phyloP scores from a whole-genome alignment of 2,329 filamentous ascomycete species.

The Cytospora schulzeri region DNA sequence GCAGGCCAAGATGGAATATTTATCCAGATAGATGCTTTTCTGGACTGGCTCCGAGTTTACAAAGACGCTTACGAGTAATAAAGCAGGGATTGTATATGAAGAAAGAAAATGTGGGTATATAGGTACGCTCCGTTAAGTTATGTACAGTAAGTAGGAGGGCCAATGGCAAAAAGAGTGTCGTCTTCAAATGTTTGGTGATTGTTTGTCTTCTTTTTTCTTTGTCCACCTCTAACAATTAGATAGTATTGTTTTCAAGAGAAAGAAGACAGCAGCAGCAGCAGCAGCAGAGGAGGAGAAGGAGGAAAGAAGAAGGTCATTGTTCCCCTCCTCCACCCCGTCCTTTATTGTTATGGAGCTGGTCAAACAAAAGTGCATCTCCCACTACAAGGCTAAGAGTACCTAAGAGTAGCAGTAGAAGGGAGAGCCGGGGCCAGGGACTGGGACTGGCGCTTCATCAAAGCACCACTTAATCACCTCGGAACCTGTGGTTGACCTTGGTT shows the following conservation, averaged over 20 bases:
- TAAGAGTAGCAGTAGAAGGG: neutral
- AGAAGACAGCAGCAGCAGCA: too few species aligned
- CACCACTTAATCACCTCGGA: constrained; percentile 4
- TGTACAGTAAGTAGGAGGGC: too few species aligned
- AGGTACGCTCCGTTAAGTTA: too few species aligned
- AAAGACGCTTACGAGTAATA: neutral
- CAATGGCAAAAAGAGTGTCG: too few species aligned
- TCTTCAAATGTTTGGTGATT: neutral
- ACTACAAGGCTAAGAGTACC: too few species aligned
- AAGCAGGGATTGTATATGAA: neutral
- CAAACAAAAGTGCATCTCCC: neutral
- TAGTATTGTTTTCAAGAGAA: neutral
- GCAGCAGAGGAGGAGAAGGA: too few species aligned
- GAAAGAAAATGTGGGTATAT: neutral
- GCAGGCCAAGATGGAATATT: neutral
- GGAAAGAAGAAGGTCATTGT: neutral
- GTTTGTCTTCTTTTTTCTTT: neutral
- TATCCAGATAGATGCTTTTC: neutral
- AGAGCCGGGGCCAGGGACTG: neutral
- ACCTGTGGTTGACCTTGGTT: too few species aligned
- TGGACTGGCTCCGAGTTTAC: neutral
- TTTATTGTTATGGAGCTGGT: neutral
- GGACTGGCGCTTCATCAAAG: neutral
- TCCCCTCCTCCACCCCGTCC: too few species aligned
- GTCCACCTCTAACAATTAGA: neutral